Conservation (phyloP, 1,284 basidiomycete genomes). For the Ganoderma sinense region DNA sequence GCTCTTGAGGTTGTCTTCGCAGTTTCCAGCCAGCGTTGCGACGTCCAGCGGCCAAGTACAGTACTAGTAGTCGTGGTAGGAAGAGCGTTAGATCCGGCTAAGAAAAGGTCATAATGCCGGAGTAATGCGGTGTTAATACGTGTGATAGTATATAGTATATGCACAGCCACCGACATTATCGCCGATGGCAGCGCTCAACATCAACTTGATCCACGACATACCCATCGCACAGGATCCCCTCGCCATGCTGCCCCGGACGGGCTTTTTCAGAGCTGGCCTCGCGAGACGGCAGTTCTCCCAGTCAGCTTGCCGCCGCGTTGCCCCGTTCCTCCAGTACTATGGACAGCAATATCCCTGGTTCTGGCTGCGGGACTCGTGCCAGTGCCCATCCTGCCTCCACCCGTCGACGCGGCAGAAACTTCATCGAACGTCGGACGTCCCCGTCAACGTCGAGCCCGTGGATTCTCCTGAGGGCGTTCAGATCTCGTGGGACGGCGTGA, state of each 20-base stretch:
- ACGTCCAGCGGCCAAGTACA: no score
- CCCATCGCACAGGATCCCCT: not conserved
- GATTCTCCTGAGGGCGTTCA: conserved; percentile 43
- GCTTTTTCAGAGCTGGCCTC: not conserved
- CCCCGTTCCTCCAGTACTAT: conserved; percentile 26
- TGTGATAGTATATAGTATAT: not conserved
- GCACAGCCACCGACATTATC: not conserved
- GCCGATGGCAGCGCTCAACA: not conserved
- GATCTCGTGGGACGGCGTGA: conserved; percentile 49
- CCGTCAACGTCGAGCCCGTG: conserved; percentile 51
- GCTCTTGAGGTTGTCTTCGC: no score
- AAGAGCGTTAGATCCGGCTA: no score
- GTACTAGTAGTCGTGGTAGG: no score
- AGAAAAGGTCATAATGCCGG: no score
- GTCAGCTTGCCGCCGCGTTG: not conserved
- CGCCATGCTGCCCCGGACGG: not conserved
- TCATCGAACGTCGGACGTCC: conserved; percentile 73
- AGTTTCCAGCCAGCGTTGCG: no score
- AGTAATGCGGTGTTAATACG: not conserved
- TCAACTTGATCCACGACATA: not conserved
- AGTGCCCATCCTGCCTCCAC: conserved; percentile 59
- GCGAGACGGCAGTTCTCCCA: conserved; percentile 8
- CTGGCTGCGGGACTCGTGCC: conserved; percentile 66
- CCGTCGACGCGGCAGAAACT: conserved; percentile 68
- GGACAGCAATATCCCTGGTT: conserved; percentile 40